These are phyloP conservation scores for Diddensiella santjacobensis DNA, from an alignment of 805 yeast species.

Conservation along the genomic window DNA sequence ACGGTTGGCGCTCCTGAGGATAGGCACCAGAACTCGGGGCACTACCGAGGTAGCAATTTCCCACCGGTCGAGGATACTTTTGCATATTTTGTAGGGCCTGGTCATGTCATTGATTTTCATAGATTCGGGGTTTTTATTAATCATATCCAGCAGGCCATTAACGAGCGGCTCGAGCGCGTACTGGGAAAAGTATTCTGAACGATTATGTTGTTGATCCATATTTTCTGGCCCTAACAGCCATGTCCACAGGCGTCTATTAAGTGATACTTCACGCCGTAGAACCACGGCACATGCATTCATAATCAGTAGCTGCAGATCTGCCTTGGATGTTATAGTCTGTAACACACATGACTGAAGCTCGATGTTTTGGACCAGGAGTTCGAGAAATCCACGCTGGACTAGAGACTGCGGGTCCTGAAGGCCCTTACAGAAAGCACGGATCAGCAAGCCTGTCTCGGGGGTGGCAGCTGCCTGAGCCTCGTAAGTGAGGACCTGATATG, in stretches of 20 bases:
- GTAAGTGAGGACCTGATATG: slow-evolving; percentile 34
- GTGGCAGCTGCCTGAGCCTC: slow-evolving; percentile 59
- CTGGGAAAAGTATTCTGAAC: slow-evolving; percentile 55
- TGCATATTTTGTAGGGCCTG: slow-evolving; percentile 58
- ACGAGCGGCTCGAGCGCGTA: slow-evolving; percentile 52
- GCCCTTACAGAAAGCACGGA: slow-evolving; percentile 70
- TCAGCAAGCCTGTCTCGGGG: slow-evolving; percentile 76
- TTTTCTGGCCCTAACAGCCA: slow-evolving; percentile 86
- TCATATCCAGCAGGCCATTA: slow-evolving; percentile 50
- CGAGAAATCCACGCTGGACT: slow-evolving; percentile 86
- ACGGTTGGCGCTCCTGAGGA: slow-evolving; percentile 38
- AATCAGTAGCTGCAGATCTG: slow-evolving; percentile 57
- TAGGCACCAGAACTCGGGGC: slow-evolving; percentile 65
- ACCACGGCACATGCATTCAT: slow-evolving; percentile 66
- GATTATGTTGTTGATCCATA: slow-evolving; percentile 12
- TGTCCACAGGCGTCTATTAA: slow-evolving; percentile 88
- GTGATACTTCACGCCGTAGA: slow-evolving; percentile 83
- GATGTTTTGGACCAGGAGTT: slow-evolving; percentile 63
- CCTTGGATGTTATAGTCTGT: slow-evolving; percentile 42
- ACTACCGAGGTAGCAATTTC: slow-evolving; percentile 78
- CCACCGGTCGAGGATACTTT: slow-evolving; percentile 88
- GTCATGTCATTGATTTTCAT: slow-evolving; percentile 34
- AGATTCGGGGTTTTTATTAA: slow-evolving; percentile 21
- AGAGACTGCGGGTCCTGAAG: slow-evolving; percentile 63
- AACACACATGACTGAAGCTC: slow-evolving; percentile 61